A percentile compares a stretch with the other conserved stretches of the same genome.
Evolutionary conservation across 2,329 filamentous ascomycete species (phyloP).

Genomic region (Aciculosporium take): DNA sequence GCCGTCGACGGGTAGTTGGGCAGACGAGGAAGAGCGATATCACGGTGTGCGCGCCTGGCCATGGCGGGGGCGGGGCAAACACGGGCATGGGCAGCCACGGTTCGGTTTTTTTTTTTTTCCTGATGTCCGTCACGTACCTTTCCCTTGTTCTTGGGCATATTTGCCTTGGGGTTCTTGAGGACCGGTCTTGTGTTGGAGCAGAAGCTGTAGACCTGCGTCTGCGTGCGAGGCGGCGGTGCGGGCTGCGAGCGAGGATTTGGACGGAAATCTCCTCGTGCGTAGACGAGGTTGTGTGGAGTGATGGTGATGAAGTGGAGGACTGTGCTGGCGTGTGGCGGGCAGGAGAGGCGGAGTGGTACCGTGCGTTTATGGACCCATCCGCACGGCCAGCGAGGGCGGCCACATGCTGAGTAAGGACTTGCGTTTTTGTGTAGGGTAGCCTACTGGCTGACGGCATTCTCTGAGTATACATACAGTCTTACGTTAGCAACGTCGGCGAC

Average conservation of each 20-base stretch:
- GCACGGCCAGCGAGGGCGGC: no score
- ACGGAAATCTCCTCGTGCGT: no score
- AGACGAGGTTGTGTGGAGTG: slow-evolving; percentile 2
- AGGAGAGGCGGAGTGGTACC: not conserved
- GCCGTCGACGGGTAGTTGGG: not conserved
- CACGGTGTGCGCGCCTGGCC: slow-evolving; percentile 3
- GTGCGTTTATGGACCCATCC: not conserved
- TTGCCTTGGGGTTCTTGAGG: slow-evolving; percentile 13
- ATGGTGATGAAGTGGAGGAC: slow-evolving; percentile 3
- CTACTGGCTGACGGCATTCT: no score
- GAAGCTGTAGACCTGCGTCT: not conserved
- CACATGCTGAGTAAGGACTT: no score
- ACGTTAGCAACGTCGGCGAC: no score
- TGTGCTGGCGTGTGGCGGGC: no score
- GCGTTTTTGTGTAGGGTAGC: no score
- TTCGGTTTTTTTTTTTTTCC: not conserved
- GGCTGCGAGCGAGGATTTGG: not conserved
- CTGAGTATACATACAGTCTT: no score
- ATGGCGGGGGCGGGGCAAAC: slow-evolving; percentile 18
- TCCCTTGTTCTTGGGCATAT: slow-evolving; percentile 99
- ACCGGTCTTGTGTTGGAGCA: not conserved
- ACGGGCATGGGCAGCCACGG: not conserved
- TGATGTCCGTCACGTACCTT: slow-evolving; percentile 49
- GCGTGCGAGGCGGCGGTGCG: not conserved
- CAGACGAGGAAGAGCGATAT: not conserved